These are phyloP conservation scores for Colletotrichum ledebouriae DNA, from an alignment of 2,329 filamentous ascomycete genomes.

Conservation along the genomic window DNA sequence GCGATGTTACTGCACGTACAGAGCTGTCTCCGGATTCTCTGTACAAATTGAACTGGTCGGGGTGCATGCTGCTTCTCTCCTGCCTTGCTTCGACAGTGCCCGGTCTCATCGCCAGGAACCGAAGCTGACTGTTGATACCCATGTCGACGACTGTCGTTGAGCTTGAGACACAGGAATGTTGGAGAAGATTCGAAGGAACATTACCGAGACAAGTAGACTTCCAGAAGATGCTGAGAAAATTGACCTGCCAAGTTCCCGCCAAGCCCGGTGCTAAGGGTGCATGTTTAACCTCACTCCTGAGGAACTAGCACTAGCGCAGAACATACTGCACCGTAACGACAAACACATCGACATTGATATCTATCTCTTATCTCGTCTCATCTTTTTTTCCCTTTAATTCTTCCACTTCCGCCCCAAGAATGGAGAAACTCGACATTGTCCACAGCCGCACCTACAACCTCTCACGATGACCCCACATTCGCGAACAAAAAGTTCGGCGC, in stretches of 20 bases:
- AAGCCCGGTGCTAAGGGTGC: not conserved
- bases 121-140: not conserved
- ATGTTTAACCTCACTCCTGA: not conserved
- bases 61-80: not conserved
- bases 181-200: not conserved
- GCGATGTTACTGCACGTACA: not conserved
- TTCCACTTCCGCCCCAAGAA: not conserved
- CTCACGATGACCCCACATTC: conserved; percentile 71
- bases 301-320: too few relatives aligned
- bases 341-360: conserved; percentile 23
- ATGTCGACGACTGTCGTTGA: not conserved
- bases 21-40: too few relatives aligned
- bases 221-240: not conserved
- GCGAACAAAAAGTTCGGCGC: conserved; percentile 87
- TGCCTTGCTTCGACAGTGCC: not conserved
- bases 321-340: not conserved
- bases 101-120: conserved; percentile 10
- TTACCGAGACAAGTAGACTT: not conserved
- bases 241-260: not conserved
- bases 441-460: not conserved
- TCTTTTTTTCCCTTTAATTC: not conserved
- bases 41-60: not conserved
- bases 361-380: conserved; percentile 24
- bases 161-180: not conserved
- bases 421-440: not conserved